These are phyloP conservation scores for Trypanosoma avium DNA, from an alignment of 208 protist genomes.

Conservation along the genomic window DNA sequence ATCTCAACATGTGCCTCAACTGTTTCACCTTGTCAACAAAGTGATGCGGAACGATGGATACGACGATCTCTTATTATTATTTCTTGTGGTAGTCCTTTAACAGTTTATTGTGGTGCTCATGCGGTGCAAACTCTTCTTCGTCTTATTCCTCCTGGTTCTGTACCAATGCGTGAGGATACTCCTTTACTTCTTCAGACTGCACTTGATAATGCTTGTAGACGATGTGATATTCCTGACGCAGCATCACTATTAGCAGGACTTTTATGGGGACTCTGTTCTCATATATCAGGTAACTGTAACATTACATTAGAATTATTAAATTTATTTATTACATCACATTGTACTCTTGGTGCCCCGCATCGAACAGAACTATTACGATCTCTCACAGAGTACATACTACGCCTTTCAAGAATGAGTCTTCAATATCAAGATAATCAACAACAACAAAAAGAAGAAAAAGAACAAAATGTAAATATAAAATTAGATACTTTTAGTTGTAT, in stretches of 20 bases:
- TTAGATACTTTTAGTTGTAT: not conserved
- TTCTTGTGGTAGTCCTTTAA: conserved; percentile 6
- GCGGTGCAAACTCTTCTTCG: conserved; percentile 4
- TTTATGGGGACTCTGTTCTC: conserved; percentile 2
- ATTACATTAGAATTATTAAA: not conserved
- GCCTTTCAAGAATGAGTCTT: not conserved
- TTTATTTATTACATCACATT: not conserved
- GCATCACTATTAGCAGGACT: conserved; percentile 11
- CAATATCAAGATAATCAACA: too few species aligned
- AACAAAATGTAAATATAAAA: too few species aligned
- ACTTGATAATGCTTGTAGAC: conserved; percentile 2
- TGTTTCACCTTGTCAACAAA: not conserved
- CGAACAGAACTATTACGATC: not conserved
- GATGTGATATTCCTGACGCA: conserved; percentile 10
- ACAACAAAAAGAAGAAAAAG: too few species aligned
- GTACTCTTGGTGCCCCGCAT: not conserved
- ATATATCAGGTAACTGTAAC: not conserved
- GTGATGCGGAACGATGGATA: conserved; percentile 6
- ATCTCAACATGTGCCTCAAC: conserved; percentile 5
- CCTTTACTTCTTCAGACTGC: not conserved
- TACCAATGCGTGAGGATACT: too few species aligned
- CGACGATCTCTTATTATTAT: conserved; percentile 10
- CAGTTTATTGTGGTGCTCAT: conserved; percentile 9
- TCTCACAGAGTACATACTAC: conserved; percentile 4
- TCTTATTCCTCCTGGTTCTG: not conserved